Percentiles rank a stretch among this genome's conserved stretches.
Evolutionary conservation across 208 protist genomes (phyloP).

Genomic region (Lotmaria passim): DNA sequence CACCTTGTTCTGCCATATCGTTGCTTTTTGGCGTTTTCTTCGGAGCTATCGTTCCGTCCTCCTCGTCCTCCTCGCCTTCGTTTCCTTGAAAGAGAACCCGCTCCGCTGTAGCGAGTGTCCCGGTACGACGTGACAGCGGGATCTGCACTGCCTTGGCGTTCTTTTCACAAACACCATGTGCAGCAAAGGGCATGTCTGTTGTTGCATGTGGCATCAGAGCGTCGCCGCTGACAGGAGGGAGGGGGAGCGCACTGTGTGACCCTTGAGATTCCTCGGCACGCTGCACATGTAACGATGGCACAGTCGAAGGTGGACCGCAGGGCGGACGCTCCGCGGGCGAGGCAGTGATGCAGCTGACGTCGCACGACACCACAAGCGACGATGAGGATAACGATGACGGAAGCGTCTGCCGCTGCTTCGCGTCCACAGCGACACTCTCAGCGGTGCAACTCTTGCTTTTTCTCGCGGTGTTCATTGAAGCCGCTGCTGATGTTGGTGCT

Average conservation of each 20-base stretch:
- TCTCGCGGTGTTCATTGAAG: too few species aligned
- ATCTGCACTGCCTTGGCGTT: background rate
- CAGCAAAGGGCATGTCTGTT: too few species aligned
- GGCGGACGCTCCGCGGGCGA: background rate
- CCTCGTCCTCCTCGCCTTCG: constrained; percentile 4
- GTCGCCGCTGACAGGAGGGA: too few species aligned
- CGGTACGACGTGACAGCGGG: background rate
- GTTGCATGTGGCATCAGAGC: too few species aligned
- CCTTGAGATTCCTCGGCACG: background rate
- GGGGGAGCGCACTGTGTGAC: too few species aligned
- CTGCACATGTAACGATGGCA: background rate
- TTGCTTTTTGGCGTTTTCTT: too few species aligned
- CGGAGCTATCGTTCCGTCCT: background rate
- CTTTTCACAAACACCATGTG: too few species aligned
- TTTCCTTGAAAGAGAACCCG: constrained; percentile 27
- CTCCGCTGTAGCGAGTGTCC: constrained; percentile 5
- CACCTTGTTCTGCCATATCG: background rate
- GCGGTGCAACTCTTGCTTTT: too few species aligned
- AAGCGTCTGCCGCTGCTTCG: too few species aligned
- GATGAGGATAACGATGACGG: background rate
- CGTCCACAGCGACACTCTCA: too few species aligned
- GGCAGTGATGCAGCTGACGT: constrained; percentile 5
- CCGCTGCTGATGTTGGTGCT: background rate
- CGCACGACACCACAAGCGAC: background rate
- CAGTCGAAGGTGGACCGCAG: background rate